Evolutionary conservation across 2,329 filamentous ascomycete genomes (phyloP).

Genomic region (Ophiostoma novo-ulmi): DNA sequence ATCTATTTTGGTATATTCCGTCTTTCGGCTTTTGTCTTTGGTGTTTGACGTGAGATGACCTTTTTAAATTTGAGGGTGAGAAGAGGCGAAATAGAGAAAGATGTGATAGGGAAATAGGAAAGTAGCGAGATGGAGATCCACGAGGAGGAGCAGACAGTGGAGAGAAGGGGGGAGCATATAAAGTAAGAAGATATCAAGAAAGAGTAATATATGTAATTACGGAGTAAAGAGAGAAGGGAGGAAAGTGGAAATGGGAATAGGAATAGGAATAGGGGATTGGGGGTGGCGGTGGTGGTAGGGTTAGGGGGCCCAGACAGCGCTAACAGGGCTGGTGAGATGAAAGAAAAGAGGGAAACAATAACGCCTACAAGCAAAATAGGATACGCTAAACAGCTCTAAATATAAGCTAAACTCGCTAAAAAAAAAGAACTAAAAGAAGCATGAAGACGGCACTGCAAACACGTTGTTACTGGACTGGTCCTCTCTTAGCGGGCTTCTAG

Average conservation of each 20-base stretch:
- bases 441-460: constrained; percentile 4
- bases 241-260: neutral
- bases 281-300: neutral
- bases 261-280: neutral
- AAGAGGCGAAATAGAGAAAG: neutral
- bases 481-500: neutral
- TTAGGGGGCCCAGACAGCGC: neutral
- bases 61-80: neutral
- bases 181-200: too few species aligned
- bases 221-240: neutral
- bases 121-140: neutral
- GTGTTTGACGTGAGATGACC: too few species aligned
- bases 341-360: neutral
- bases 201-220: too few species aligned
- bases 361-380: neutral
- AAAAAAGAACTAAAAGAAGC: neutral
- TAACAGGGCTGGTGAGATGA: neutral
- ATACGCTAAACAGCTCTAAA: neutral
- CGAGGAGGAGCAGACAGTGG: neutral
- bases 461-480: constrained; percentile 5
- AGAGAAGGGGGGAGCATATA: neutral
- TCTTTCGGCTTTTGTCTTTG: neutral
- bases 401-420: neutral
- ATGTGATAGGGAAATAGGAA: neutral
- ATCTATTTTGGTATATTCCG: neutral